These are phyloP conservation scores for Eucalyptus lansdowneana DNA, from an alignment of 345 rosid species.

Conservation along the genomic window DNA sequence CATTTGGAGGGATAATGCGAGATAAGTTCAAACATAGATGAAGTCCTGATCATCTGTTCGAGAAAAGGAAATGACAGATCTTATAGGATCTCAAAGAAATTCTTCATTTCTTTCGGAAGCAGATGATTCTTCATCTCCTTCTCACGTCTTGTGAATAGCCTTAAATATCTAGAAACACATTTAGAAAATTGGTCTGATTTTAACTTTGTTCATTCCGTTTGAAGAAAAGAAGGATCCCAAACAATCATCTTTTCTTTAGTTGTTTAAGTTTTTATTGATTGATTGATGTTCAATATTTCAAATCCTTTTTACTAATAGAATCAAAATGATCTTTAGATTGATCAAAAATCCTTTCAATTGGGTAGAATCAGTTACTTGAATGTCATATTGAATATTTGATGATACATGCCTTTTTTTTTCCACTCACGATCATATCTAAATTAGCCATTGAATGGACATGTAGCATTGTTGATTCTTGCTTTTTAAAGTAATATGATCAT, in stretches of 20 bases:
- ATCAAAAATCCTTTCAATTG: background rate
- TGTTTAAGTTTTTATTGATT: background rate
- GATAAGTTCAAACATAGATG: fast-evolving
- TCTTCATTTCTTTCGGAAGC: background rate
- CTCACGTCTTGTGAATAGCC: background rate
- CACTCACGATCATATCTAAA: background rate
- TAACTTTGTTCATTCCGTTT: background rate
- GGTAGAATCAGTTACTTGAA: background rate
- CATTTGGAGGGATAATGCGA: no score
- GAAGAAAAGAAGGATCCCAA: background rate
- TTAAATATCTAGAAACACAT: background rate
- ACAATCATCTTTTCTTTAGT: background rate
- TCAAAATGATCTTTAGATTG: background rate
- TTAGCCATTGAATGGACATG: background rate
- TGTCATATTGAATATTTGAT: no score
- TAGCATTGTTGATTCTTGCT: background rate
- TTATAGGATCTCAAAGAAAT: background rate
- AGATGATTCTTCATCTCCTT: background rate
- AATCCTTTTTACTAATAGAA: background rate
- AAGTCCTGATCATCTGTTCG: fast-evolving
- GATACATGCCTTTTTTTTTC: background rate
- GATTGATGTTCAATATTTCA: fast-evolving
- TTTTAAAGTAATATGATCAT: background rate
- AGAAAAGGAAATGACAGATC: no score
- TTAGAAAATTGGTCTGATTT: background rate